Percentiles rank a stretch among this genome's conserved stretches.
Conservation (phyloP, 2,329 filamentous ascomycete species). For the Pseudophaeomoniella oleicola region DNA sequence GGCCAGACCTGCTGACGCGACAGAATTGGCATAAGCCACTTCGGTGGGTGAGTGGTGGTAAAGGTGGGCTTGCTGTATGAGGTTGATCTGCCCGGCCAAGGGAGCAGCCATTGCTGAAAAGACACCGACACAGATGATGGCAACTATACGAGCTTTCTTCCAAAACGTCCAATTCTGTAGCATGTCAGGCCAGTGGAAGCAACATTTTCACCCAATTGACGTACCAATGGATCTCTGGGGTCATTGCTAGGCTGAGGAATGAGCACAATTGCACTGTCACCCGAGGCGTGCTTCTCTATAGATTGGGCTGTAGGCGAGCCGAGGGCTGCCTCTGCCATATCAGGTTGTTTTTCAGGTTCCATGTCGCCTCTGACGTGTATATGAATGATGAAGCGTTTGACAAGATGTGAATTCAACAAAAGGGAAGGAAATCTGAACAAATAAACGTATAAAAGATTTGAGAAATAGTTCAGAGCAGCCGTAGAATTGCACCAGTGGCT, state of each 20-base stretch:
- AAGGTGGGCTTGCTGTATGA: conserved; percentile 19
- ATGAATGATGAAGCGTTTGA: too few species aligned
- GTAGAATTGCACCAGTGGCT: too few species aligned
- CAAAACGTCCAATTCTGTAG: conserved; percentile 19
- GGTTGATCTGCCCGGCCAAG: conserved; percentile 20
- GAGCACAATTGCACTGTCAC: conserved; percentile 17
- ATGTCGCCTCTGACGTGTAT: too few species aligned
- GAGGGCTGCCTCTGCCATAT: too few species aligned
- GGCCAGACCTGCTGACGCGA: conserved; percentile 24
- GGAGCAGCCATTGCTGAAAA: conserved; percentile 21
- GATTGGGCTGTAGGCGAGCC: too few species aligned
- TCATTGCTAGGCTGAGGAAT: conserved; percentile 22
- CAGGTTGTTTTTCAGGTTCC: too few species aligned
- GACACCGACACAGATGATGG: conserved; percentile 19
- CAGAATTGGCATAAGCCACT: conserved; percentile 21
- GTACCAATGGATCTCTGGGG: conserved; percentile 20
- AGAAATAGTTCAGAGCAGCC: too few species aligned
- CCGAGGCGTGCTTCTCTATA: too few species aligned
- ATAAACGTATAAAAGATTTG: too few species aligned
- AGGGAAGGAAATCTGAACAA: too few species aligned
- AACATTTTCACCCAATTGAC: conserved; percentile 1
- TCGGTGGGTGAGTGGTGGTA: conserved; percentile 19
- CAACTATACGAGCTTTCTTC: conserved; percentile 18
- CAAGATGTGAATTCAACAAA: too few species aligned
- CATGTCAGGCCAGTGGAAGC: too few species aligned